Evolutionary conservation across 306 rosid genomes (phyloP).

Genomic region (Adenanthera pavonina): DNA sequence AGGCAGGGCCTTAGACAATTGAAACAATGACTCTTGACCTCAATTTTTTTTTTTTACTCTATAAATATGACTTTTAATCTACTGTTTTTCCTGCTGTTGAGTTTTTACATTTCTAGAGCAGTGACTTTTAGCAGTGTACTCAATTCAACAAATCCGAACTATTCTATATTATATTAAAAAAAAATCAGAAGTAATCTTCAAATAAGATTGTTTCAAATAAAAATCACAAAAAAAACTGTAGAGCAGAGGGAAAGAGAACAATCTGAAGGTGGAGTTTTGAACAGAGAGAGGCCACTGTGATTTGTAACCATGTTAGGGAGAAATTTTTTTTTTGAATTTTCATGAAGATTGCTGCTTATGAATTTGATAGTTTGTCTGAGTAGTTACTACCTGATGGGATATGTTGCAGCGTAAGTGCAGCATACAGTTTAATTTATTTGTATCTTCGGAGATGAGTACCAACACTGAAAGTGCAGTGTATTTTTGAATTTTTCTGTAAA

Average conservation of each 20-base stretch:
- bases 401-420: not conserved
- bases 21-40: not conserved
- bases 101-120: not conserved
- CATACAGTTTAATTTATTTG: not conserved
- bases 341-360: not conserved
- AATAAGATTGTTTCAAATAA: too few species aligned
- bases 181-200: too few species aligned
- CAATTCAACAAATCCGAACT: not conserved
- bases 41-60: too few species aligned
- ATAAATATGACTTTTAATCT: too few species aligned
- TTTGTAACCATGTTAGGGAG: not conserved
- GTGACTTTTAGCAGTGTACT: not conserved
- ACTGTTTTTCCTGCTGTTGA: not conserved
- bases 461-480: not conserved
- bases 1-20: not conserved
- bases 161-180: not conserved
- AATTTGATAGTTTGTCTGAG: not conserved
- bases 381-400: not conserved
- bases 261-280: not conserved
- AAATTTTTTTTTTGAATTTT: not conserved
- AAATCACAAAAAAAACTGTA: not conserved
- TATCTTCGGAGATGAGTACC: not conserved
- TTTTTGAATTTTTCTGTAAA: not conserved
- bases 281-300: not conserved
- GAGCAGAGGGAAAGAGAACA: not conserved